Percentiles rank a stretch among this genome's conserved stretches.
Evolutionary conservation across 805 yeast genomes (phyloP).

Genomic region (Candida argentea): DNA sequence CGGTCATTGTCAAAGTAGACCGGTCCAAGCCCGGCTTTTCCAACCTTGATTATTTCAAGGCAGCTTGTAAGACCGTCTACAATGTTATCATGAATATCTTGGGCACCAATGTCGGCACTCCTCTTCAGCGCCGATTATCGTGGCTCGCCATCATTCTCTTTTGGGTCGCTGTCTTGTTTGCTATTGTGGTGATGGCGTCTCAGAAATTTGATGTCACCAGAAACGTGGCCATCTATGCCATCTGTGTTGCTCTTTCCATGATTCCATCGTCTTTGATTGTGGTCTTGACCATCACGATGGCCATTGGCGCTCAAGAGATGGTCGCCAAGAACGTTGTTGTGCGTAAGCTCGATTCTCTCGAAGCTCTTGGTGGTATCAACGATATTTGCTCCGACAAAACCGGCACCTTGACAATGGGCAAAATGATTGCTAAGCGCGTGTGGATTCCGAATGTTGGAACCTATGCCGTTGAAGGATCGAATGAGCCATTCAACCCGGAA

Average conservation of each 20-base stretch:
- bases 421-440: constrained; percentile 26
- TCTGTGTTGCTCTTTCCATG: constrained; percentile 32
- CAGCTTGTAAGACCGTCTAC: constrained; percentile 25
- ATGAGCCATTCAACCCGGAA: constrained; percentile 25
- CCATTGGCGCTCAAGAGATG: constrained; percentile 31
- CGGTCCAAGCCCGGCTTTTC: constrained; percentile 25
- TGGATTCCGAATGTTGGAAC: constrained; percentile 28
- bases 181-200: constrained; percentile 28
- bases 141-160: constrained; percentile 42
- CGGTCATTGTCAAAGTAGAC: constrained; percentile 21
- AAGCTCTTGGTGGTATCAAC: constrained; percentile 29
- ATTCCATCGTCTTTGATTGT: constrained; percentile 30
- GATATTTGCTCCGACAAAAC: constrained; percentile 91
- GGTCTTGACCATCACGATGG: constrained; percentile 31
- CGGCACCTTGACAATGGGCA: constrained; percentile 29
- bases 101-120: constrained; percentile 39
- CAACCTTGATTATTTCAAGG: constrained; percentile 27
- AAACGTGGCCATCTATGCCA: constrained; percentile 30
- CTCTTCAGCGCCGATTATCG: constrained; percentile 34
- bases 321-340: constrained; percentile 25
- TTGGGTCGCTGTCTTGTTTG: constrained; percentile 33
- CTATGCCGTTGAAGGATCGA: constrained; percentile 20
- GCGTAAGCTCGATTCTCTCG: constrained; percentile 26
- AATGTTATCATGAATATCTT: constrained; percentile 36
- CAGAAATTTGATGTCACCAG: constrained; percentile 22